Base-by-base conservation (phyloP, 257 asterid species). In the Marsdenia floribunda region DNA sequence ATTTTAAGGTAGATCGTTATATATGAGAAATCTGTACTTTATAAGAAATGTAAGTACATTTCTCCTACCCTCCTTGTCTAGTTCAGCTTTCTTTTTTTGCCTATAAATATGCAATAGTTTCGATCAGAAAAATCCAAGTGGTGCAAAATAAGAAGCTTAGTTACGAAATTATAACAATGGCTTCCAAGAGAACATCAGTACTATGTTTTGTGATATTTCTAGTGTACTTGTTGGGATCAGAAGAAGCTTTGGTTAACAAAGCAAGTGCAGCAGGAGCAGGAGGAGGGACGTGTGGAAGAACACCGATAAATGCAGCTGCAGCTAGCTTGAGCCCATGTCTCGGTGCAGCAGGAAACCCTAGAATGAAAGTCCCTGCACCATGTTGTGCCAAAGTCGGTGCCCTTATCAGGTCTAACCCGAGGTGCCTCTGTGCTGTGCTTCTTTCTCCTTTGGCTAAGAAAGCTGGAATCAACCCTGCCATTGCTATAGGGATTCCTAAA, bases 401-500 rank as follows among this genome's bases (percentile, higher is more conserved):
- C 13, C 52, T 84, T 61, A 22, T 84, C 37, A 79, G 16, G 66
- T 71, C 82, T 68, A 64, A 78, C 24, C 84, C 87, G 3, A 82
- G 75, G 47, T 84, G 85, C 73, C 71, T 81, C 3, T 84, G 87
- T 29, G 83, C 79, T 12, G 87, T 82, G 16, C 63, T 84, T 21
- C 75, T 84, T 18, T 84, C 87, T 15, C 84, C 87, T n/a, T 13
- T 72, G 64, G 85, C 87, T 5, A 79, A 68, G 33, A 57, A 74
- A 21, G 82, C 77, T 0, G 83, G 84, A 2, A 75, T 78, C 8
- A 84, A 84, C 8, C 82, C 87, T 1, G 83, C 68, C 3, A 24
- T 81, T 37, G 87, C 82, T 11, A 78, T 84, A 22, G 78, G 82
- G 29, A 74, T 81, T 5, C 87, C 87, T 0, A 84, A 79, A 60